Evolutionary conservation across 1,139 yeast species (phyloP), one percentile per base, ranked within the genome.

Genomic region (Yamadazyma taylorii): DNA sequence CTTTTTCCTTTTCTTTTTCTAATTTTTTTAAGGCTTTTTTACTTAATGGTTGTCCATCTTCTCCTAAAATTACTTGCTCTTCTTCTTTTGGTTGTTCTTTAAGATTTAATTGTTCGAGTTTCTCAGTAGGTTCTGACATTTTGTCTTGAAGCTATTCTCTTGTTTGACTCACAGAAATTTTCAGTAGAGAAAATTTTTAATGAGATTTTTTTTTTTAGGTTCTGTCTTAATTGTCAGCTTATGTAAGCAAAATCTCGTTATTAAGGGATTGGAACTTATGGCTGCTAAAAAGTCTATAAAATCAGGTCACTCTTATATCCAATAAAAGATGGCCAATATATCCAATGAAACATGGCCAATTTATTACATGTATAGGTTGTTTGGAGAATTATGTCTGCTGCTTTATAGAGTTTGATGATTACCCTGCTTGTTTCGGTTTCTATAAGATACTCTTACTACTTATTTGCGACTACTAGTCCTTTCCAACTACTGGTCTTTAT

Each of bases 1-100:
- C 95, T 73, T 92, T 92, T 65, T 88, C 96, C 55, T 79, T 79
- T 63, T 90, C 97, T 61, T 92, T 92, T 61, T 87, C 95, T 46
- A 92, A 78, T 70, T 92, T 92, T 75, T 92, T 92, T 54, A 92
- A 73, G 2, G 96, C 98, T 62, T 89, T 92, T 67, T 92, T 92
- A 45, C 97, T 87, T 53, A 92, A 72, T 36, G 98, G 98, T 66
- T 81, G 85, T 30, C 98, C 98, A 62, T 92, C 97, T 63, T 78
- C 84, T 22, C 86, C 85, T 42, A 78, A 63, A 34, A 73, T 52
- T n/a, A 67, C 72, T 37, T 58, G 36, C 33, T 41, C 46, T 5
- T 26, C 23, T 13, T 33, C 61, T 34, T 51, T 65, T 17, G 56
- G 50, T 6, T 27, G 30, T 30, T 56, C 66, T 28, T 59, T 39